Conservation (phyloP, 257 asterid species). For the Solanum bulbocastanum region DNA sequence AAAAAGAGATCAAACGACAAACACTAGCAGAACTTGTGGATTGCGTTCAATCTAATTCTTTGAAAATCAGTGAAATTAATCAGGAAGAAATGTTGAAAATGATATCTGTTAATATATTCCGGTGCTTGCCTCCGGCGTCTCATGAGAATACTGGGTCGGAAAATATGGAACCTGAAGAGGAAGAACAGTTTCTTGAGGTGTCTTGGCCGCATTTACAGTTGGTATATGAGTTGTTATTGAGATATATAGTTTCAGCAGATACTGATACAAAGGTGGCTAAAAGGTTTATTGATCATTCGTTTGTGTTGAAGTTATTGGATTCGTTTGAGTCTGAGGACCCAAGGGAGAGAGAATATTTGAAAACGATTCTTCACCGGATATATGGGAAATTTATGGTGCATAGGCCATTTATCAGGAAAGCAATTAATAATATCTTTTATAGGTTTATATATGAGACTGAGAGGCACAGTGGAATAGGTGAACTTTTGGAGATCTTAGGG, state of each 20-base stretch:
- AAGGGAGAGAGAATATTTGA: constrained; percentile 82
- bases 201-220: constrained; percentile 77
- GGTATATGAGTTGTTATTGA: constrained; percentile 56
- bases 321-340: constrained; percentile 80
- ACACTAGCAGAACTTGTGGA: constrained; percentile 63
- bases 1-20: constrained; percentile 66
- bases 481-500: constrained; percentile 82
- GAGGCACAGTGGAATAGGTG: constrained; percentile 71
- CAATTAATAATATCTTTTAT: constrained; percentile 63
- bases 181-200: constrained; percentile 60
- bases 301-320: constrained; percentile 57
- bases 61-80: constrained; percentile 42
- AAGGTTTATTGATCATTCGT: constrained; percentile 62
- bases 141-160: constrained; percentile 56
- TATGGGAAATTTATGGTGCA: constrained; percentile 90
- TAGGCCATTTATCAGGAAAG: constrained; percentile 84
- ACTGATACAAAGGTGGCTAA: constrained; percentile 65
- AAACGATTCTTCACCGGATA: constrained; percentile 71
- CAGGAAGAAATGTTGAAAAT: constrained; percentile 69
- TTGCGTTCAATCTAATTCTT: constrained; percentile 47
- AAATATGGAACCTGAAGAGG: constrained; percentile 51
- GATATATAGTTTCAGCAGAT: constrained; percentile 61
- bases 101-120: constrained; percentile 61
- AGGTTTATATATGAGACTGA: constrained; percentile 69
- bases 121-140: constrained; percentile 55